Evolutionary conservation across 345 rosid species (phyloP).

Genomic region (Viola odorata): DNA sequence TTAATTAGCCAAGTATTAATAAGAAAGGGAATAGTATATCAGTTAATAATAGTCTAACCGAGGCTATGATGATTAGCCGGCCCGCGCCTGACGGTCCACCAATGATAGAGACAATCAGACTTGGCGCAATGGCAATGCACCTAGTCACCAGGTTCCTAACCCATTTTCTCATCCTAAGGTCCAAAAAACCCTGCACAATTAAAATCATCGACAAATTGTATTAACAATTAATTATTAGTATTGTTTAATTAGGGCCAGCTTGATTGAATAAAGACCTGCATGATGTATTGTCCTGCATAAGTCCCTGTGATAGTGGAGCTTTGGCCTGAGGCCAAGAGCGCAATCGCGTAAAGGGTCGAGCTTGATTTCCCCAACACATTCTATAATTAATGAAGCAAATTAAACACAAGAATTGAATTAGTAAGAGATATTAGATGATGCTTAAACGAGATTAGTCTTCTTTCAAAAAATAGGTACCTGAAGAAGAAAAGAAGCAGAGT

Average conservation of each 20-base stretch:
- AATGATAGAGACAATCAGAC: conserved; percentile 49
- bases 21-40: neutral
- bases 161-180: conserved; percentile 56
- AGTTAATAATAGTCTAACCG: conserved; percentile 34
- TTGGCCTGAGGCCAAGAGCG: conserved; percentile 68
- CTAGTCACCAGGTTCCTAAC: conserved; percentile 54
- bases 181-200: conserved; percentile 51
- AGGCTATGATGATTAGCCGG: conserved; percentile 52
- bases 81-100: conserved; percentile 61
- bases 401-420: neutral
- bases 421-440: neutral
- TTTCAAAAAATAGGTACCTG: conserved; percentile 27
- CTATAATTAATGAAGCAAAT: conserved; percentile 23
- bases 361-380: conserved; percentile 62
- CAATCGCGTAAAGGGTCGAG: conserved; percentile 45
- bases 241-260: too few species aligned
- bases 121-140: conserved; percentile 52
- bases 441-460: neutral
- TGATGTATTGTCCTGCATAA: conserved; percentile 62
- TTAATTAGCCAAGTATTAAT: neutral
- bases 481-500: conserved; percentile 75
- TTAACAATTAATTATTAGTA: too few species aligned
- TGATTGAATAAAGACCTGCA: conserved; percentile 35
- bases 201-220: too few species aligned
- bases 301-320: conserved; percentile 67